Evolutionary conservation across 257 asterid species (phyloP).

Genomic region (Solanum tacnaense): DNA sequence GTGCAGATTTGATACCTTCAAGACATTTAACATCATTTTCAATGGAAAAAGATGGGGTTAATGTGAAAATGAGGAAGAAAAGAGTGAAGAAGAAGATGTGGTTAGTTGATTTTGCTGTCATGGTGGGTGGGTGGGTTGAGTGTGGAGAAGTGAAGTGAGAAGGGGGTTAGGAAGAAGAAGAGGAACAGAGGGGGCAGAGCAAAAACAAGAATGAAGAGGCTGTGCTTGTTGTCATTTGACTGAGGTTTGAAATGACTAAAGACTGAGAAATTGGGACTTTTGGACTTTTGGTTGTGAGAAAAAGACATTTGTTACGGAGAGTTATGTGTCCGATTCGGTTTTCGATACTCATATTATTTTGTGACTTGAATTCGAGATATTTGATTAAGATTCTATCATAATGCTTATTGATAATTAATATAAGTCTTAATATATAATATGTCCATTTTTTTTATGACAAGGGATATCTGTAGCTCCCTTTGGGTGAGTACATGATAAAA

Average conservation of each 20-base stretch:
- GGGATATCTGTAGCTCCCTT: no score
- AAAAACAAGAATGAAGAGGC: neutral
- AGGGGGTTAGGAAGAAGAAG: neutral
- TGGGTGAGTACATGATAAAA: no score
- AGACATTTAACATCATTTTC: slow-evolving; percentile 56
- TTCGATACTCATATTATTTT: no score
- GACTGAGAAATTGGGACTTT: neutral
- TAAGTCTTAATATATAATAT: no score
- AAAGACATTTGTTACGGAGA: neutral
- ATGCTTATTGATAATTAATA: no score
- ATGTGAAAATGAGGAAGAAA: neutral
- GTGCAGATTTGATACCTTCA: slow-evolving; percentile 26
- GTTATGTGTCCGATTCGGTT: neutral
- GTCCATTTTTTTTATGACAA: no score
- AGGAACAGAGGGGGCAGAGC: neutral
- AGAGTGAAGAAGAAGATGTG: neutral
- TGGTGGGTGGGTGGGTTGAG: neutral
- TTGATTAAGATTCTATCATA: no score
- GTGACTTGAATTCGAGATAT: no score
- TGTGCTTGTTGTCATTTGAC: neutral
- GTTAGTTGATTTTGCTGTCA: neutral
- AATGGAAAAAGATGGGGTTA: neutral
- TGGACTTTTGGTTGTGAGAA: neutral
- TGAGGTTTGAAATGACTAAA: neutral
- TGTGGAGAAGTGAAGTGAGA: neutral